phyloP scores from a whole-genome alignment of 2,329 filamentous ascomycete genomes.

The Colletotrichum magnum region DNA sequence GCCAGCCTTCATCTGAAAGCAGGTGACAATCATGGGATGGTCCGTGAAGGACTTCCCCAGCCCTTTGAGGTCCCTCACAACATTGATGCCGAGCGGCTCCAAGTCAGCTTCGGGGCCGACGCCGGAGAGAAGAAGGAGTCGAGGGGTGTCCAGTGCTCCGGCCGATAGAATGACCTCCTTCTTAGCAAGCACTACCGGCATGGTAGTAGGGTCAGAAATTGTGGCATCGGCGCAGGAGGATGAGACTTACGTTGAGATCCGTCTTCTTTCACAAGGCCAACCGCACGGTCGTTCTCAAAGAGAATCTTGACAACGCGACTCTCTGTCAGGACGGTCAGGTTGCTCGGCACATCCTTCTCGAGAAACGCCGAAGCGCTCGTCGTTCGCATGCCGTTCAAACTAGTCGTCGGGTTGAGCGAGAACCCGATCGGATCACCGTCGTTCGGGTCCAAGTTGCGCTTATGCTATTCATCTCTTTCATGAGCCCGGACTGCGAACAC shows the following conservation, averaged over 20 bases:
- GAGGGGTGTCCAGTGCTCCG: conserved; percentile 75
- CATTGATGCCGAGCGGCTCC: conserved; percentile 5
- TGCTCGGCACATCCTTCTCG: conserved; percentile 56
- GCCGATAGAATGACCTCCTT: conserved; percentile 77
- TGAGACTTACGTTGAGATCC: conserved; percentile 14
- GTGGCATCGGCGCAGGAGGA: too few species aligned
- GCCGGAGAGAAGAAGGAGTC: conserved; percentile 50
- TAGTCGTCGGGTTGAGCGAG: conserved; percentile 23
- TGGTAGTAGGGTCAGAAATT: too few species aligned
- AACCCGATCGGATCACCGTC: conserved; percentile 23
- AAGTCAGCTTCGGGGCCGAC: not conserved
- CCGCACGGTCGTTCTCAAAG: conserved; percentile 76
- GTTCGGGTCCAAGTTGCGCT: conserved; percentile 26
- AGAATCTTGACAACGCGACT: conserved; percentile 89
- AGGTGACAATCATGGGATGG: conserved; percentile 29
- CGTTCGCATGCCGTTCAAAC: conserved; percentile 12
- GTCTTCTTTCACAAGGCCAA: conserved; percentile 58
- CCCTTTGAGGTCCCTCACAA: conserved; percentile 13
- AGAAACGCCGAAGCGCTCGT: conserved; percentile 33
- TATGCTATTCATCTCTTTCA: not conserved
- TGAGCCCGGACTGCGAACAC: not conserved
- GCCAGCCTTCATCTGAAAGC: conserved; percentile 32
- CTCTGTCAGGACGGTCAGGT: conserved; percentile 88
- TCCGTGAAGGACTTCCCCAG: conserved; percentile 41
- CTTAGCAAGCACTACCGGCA: conserved; percentile 57